Conservation (phyloP, 2,329 filamentous ascomycete genomes). For the Chaetomiaceae sp. region DNA sequence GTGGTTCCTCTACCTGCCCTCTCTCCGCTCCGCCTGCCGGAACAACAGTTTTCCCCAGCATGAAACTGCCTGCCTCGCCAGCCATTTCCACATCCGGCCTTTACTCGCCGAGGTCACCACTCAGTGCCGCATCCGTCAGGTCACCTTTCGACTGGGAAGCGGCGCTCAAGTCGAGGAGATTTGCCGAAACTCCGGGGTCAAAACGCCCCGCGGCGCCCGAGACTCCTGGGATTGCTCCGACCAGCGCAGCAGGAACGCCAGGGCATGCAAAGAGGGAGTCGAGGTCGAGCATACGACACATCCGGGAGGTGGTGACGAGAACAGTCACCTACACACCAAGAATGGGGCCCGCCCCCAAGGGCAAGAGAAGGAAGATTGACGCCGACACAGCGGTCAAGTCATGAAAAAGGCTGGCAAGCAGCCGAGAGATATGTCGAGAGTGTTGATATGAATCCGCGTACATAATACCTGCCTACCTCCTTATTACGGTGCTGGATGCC, state of each 20-base stretch:
- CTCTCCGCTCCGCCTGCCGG: conserved; percentile 58
- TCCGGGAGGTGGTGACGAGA: conserved; percentile 87
- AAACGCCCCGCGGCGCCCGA: conserved; percentile 27
- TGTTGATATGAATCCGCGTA: background rate
- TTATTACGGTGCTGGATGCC: background rate
- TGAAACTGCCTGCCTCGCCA: conserved; percentile 76
- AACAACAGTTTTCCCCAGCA: conserved; percentile 57
- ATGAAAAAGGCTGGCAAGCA: conserved; percentile 10
- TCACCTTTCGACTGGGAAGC: conserved; percentile 78
- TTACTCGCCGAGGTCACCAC: conserved; percentile 75
- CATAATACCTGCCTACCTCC: background rate
- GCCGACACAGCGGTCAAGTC: conserved; percentile 27
- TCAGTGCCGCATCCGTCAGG: conserved; percentile 59
- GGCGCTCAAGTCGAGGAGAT: conserved; percentile 60
- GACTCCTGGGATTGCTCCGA: conserved; percentile 13
- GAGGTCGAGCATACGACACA: conserved; percentile 62
- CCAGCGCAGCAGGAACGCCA: conserved; percentile 9
- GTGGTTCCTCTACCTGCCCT: conserved; percentile 39
- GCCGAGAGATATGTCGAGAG: background rate
- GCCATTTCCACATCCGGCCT: conserved; percentile 52
- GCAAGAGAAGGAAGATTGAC: conserved; percentile 77
- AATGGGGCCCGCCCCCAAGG: conserved; percentile 85
- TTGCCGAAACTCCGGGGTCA: conserved; percentile 49
- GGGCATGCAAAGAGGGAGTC: conserved; percentile 42
- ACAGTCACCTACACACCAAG: conserved; percentile 86